Percentiles rank a stretch among this genome's conserved stretches.
phyloP scores from a whole-genome alignment of 106 monocot genomes.

The Vanilla planifolia region DNA sequence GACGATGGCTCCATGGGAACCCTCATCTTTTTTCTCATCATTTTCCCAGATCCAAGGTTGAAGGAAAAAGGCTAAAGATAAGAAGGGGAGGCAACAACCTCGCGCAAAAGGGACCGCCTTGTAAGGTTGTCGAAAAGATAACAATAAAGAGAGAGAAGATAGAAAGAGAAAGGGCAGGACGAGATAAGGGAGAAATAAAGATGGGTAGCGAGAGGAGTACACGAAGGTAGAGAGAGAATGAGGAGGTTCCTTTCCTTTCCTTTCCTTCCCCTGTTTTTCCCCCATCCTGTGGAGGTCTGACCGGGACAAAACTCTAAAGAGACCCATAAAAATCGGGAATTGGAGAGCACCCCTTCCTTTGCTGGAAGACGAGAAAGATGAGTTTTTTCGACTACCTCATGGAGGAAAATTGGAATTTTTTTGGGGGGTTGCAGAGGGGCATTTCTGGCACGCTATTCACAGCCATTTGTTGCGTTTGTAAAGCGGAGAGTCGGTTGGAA shows the following conservation, averaged over 20 bases:
- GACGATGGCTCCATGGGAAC: neutral
- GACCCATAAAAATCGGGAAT: slow-evolving; percentile 8
- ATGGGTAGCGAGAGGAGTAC: neutral
- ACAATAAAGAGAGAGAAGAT: slow-evolving; percentile 3
- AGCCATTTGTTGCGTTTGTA: neutral
- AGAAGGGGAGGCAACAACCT: too few relatives aligned
- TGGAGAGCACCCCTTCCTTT: neutral
- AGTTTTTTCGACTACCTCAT: slow-evolving; percentile 6
- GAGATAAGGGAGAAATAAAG: slow-evolving; percentile 31
- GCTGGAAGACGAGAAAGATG: neutral
- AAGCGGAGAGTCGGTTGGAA: neutral
- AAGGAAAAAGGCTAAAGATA: neutral
- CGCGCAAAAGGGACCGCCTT: slow-evolving; percentile 4
- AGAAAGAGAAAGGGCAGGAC: neutral
- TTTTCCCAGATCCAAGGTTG: neutral
- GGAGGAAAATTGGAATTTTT: slow-evolving; percentile 14
- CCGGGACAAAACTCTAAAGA: slow-evolving; percentile 21
- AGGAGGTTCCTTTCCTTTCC: slow-evolving; percentile 32
- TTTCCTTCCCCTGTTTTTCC: slow-evolving; percentile 19
- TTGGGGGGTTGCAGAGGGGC: slow-evolving; percentile 10
- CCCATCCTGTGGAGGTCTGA: slow-evolving; percentile 12
- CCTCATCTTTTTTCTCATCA: slow-evolving; percentile 1
- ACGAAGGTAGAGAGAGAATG: slow-evolving; percentile 17
- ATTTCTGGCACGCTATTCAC: neutral
- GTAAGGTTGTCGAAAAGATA: slow-evolving; percentile 14